Evolutionary conservation across 2,329 filamentous ascomycete species (phyloP), one percentile per base, ranked within the genome.

Genomic region (Botrytis deweyae): DNA sequence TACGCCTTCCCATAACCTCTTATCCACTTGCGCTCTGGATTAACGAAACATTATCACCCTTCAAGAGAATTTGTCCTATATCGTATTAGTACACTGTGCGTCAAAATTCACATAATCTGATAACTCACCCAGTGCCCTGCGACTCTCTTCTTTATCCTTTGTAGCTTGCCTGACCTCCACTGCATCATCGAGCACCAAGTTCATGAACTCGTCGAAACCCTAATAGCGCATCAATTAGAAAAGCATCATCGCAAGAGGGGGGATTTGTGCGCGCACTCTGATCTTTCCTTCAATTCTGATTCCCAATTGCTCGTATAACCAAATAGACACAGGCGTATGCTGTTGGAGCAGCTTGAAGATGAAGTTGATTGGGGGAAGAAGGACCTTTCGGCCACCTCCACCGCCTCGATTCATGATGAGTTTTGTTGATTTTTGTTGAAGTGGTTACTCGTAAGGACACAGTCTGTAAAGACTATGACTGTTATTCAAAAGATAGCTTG

Each of bases 191-290:
- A 97, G 89, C 58, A 98, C 96, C 68, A 99, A 87, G 85, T 99
- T 99, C 95, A 99, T 98, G 85, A 98, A 99, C 84, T 99, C 96
- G 82, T 99, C 96, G 78, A 99, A 99, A 22, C 96, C 95, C 94
- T 97, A 76, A 2, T 52, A 3, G 33, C 58, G 18, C 29, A 72
- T 78, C 65, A 16, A 62, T 81, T 70, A 80, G 75, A 74, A 73
- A 38, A 58, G 59, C 38, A 40, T 44, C 59, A 42, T 36, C 25
- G 18, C 38, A 38, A 59, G 36, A 8, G 25, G 29, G 7, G 20
- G 1, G 22, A 58, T 52, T 33, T 52, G 18, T 55, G n/a, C 36
- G 83, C 91, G 76, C 83, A 97, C 95, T 81, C 96, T 90, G 78
- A 99, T 97, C 85, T 95, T 97, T 76, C 96, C 96, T 85, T 98